Evolutionary conservation across 345 rosid genomes (phyloP).

Genomic region (Eucalyptus camaldulensis): DNA sequence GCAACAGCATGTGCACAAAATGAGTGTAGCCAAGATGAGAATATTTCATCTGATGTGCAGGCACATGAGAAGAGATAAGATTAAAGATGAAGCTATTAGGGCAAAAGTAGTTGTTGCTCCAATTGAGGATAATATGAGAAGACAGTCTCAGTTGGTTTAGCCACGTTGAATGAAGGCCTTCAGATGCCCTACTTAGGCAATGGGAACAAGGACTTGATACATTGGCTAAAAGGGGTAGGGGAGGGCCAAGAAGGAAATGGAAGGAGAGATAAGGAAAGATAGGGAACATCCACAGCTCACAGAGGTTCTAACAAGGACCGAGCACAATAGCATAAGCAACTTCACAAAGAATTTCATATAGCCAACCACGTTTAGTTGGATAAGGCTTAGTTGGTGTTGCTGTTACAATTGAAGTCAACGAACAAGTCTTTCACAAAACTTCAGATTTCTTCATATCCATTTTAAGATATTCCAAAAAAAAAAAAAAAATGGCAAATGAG

Average conservation of each 20-base stretch:
- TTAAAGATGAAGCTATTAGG: neutral
- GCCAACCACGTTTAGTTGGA: neutral
- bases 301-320: neutral
- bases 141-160: neutral
- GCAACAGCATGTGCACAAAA: neutral
- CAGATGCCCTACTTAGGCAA: neutral
- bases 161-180: neutral
- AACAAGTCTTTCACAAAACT: neutral
- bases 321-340: neutral
- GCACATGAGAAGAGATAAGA: neutral
- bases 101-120: neutral
- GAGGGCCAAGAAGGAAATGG: neutral
- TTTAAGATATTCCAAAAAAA: neutral
- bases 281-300: neutral
- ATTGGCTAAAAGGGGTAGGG: neutral
- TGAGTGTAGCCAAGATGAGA: neutral
- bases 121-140: neutral
- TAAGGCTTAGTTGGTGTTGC: neutral
- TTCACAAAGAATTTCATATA: neutral
- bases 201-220: neutral
- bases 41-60: neutral
- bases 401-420: neutral
- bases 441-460: neutral
- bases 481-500: neutral
- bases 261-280: neutral